Conservation (phyloP, 2,329 filamentous ascomycete species). For the Aspergillus amoenus region DNA sequence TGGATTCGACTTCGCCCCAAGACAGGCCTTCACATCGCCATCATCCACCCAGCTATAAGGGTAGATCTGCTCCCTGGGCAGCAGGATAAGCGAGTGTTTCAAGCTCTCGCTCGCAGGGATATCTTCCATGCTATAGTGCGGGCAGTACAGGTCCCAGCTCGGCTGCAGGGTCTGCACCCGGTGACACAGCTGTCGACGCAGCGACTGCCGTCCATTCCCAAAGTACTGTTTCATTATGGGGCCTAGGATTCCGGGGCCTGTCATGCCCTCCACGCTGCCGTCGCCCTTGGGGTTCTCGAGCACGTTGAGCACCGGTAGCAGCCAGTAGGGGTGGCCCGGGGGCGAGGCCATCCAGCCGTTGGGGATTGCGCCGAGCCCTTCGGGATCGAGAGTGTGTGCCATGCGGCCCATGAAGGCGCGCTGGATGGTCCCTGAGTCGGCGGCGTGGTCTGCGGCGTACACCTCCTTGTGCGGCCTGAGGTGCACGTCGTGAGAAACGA, state of each 20-base stretch:
- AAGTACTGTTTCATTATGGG: slow-evolving; percentile 17
- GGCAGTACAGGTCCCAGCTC: slow-evolving; percentile 17
- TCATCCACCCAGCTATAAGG: slow-evolving; percentile 23
- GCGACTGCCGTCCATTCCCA: neutral
- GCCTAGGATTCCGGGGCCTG: slow-evolving; percentile 16
- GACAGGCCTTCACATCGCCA: slow-evolving; percentile 11
- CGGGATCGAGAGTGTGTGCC: slow-evolving; percentile 15
- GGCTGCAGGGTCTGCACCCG: slow-evolving; percentile 11
- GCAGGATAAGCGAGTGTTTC: slow-evolving; percentile 14
- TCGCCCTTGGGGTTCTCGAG: slow-evolving; percentile 20
- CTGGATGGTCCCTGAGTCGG: neutral
- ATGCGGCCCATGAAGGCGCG: slow-evolving; percentile 22
- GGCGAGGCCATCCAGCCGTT: slow-evolving; percentile 25
- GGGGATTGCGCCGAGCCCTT: slow-evolving; percentile 17
- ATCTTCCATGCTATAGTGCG: neutral
- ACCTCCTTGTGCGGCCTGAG: slow-evolving; percentile 9
- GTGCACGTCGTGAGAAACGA: slow-evolving; percentile 14
- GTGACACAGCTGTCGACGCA: slow-evolving; percentile 12
- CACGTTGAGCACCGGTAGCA: slow-evolving; percentile 18
- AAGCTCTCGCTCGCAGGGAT: neutral
- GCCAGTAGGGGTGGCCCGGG: slow-evolving; percentile 23
- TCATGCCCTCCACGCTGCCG: slow-evolving; percentile 20
- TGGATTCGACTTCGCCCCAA: slow-evolving; percentile 16
- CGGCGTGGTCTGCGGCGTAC: neutral
- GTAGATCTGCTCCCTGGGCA: slow-evolving; percentile 20